Base-by-base conservation (phyloP, 306 rosid species). In the Malus fusca region DNA sequence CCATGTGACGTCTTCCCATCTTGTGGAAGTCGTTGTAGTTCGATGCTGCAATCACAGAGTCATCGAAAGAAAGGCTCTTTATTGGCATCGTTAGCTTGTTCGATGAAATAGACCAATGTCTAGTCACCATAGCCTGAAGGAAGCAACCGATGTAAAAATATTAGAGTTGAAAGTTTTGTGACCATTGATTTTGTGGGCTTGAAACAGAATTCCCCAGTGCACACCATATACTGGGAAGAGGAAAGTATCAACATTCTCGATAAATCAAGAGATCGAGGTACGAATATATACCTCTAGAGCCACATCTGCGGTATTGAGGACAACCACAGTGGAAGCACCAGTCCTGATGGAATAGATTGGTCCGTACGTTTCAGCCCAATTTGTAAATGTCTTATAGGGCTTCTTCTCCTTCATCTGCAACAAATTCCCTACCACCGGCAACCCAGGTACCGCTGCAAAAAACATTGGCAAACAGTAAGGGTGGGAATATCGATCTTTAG, bases 371-470 rank as follows among this genome's bases (percentile, higher is more conserved):
- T 87, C 83, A 15, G 96, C 88, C 96, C 93, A 88, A 28, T 21
- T 73, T 3, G 86, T 53, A 80, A 92, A 92, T 3, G 96, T 90
- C 85, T 86, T 88, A 79, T 95, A 78, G 14, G 98, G 98, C 67
- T 90, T 95, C 87, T 92, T 92, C 89, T 95, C 98, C 88, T 87
- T 95, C 82, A 95, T 71, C 61, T 92, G 98, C 77, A 95, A 82
- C 78, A 95, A 70, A 84, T 95, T 95, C 68, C 98, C 98, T 1
- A 95, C 22, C 78, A 95, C 60, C 8, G 97, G 97, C 5, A 92
- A 9, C 70, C 97, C 96, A 2, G 92, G 93, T 73, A 95, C 91
- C 80, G 13, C 98, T 95, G 84, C 84, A 4, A 78, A 78, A 33
- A 35, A 59, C 65, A 53, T 14, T 4, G 3, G 8, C 21, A 53